Evolutionary conservation across 2,329 filamentous ascomycete genomes (phyloP).

Genomic region (Pseudogymnoascus sp.): DNA sequence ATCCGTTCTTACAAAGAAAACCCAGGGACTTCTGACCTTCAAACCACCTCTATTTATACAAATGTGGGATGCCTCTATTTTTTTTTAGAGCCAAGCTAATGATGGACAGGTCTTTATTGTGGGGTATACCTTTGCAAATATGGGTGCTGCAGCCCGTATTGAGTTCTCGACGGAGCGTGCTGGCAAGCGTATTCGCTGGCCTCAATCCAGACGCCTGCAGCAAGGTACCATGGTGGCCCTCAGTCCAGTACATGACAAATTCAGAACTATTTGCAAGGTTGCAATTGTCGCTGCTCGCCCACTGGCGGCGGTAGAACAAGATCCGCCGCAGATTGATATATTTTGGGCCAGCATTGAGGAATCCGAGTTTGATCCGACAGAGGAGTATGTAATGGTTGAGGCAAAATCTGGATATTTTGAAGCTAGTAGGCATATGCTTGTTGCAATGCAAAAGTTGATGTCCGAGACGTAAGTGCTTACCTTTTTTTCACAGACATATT

Average conservation of each 20-base stretch:
- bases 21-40: constrained; percentile 49
- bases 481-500: background rate
- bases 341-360: constrained; percentile 57
- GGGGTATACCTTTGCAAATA: constrained; percentile 53
- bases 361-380: constrained; percentile 57
- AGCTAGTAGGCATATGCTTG: constrained; percentile 62
- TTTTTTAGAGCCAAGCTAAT: background rate
- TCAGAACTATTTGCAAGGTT: constrained; percentile 57
- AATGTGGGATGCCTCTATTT: constrained; percentile 40
- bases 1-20: constrained; percentile 47
- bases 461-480: constrained; percentile 22
- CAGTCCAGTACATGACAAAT: constrained; percentile 49
- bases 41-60: constrained; percentile 58
- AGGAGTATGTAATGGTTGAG: constrained; percentile 64
- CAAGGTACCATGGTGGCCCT: constrained; percentile 47
- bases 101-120: constrained; percentile 52
- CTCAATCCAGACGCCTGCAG: constrained; percentile 43
- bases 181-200: constrained; percentile 59
- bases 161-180: constrained; percentile 62
- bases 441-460: constrained; percentile 53
- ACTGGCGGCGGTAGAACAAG: constrained; percentile 51
- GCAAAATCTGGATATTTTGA: constrained; percentile 69
- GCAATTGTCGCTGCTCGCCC: constrained; percentile 66
- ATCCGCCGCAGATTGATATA: constrained; percentile 67
- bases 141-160: constrained; percentile 59